Evolutionary conservation across 1,284 basidiomycete genomes (phyloP), one percentile per base, ranked within the genome.

Genomic region (Malassezia sp.): DNA sequence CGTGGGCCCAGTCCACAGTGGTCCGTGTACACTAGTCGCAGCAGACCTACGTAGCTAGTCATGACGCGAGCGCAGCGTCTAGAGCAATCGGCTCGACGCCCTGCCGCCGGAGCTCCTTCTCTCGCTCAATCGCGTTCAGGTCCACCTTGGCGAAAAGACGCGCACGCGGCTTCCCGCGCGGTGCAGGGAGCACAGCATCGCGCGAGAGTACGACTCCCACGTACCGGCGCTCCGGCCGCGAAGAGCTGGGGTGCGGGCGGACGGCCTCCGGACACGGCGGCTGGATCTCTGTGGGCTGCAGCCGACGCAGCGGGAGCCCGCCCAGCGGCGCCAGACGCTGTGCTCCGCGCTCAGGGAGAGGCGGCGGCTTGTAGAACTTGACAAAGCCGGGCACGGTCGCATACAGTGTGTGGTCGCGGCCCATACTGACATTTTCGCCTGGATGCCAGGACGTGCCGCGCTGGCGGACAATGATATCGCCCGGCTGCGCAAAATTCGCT

Each of bases 381-480:
- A 70, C 66, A 32, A 56, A 67, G 29, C 67, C 67, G 0, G 65
- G 57, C 17, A 54, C 54, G 5, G 56, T 60, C 11, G 67, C 66
- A 47, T 60, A 68, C 42, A 68, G 56, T 36, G 67, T 68, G 54
- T 70, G 67, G 33, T 70, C 67, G 38, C 54, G 55, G 46, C 67
- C 67, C 37, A 68, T 67, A 15, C 41, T 45, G 14, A 61, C 63
- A 30, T 70, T 63, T 30, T 63, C 57, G 10, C 67, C 67, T 0
- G 67, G 52, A 30, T 70, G 65, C 65, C 65, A 70, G 18, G 55
- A 53, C 9, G 67, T 68, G 22, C 67, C 67, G 36, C 67, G 57
- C 37, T 70, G 67, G 21, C 67, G 55, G 39, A 56, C 50, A 53
- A 70, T 56, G 50, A 70, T 70, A 36, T 68, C 56, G 14, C 66